phyloP scores from a whole-genome alignment of 257 asterid genomes.

The Nicotiana otophora region DNA sequence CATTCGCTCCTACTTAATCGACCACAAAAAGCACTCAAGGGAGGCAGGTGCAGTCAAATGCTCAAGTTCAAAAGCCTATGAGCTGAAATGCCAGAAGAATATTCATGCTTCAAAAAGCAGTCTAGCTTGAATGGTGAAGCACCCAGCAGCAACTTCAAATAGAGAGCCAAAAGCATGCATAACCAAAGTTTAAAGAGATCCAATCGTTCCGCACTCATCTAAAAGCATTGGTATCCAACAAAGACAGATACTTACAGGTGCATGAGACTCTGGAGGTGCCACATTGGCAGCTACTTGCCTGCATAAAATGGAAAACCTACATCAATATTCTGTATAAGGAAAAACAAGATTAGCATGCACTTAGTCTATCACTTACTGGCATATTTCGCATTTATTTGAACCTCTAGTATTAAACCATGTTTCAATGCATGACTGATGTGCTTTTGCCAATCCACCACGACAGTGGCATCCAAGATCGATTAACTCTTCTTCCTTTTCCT shows the following conservation, averaged over 20 bases:
- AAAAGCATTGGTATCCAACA: background rate
- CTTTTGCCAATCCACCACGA: conserved; percentile 71
- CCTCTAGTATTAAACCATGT: conserved; percentile 72
- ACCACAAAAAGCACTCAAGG: background rate
- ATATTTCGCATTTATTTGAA: conserved; percentile 73
- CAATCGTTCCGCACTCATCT: background rate
- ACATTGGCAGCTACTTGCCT: conserved; percentile 65
- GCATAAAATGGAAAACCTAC: conserved; percentile 28
- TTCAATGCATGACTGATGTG: conserved; percentile 61
- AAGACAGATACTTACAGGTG: conserved; percentile 24
- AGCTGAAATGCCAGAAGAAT: conserved; percentile 1
- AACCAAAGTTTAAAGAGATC: background rate
- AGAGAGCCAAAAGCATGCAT: background rate
- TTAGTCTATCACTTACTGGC: conserved; percentile 49
- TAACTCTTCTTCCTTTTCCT: conserved; percentile 66
- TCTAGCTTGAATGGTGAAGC: background rate
- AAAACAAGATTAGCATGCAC: conserved; percentile 11
- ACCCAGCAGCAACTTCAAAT: background rate
- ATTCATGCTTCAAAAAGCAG: background rate
- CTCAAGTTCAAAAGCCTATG: background rate
- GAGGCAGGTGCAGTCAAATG: background rate
- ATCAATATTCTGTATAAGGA: conserved; percentile 1
- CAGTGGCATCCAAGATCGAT: conserved; percentile 75
- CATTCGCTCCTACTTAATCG: background rate
- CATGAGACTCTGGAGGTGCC: conserved; percentile 52